Evolutionary conservation across 345 rosid species (phyloP), one percentile per base, ranked within the genome.

Genomic region (Rhizophora apiculata): DNA sequence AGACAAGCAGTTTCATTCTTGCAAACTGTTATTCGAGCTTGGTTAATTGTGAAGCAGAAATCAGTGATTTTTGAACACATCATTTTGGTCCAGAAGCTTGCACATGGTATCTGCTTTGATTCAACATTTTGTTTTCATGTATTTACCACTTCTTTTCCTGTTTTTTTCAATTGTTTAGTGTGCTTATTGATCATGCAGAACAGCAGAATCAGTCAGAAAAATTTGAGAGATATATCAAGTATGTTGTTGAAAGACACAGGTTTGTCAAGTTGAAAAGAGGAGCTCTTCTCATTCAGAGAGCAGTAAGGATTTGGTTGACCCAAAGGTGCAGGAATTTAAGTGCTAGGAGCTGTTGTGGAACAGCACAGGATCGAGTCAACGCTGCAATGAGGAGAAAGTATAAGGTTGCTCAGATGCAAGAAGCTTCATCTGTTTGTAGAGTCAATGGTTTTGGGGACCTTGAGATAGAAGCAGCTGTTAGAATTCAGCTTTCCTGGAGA

Each of bases 401-500:
- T 64, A 62, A 53, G 53, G 74, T 48, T 15, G 51, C 68, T 76
- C 70, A 62, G 52, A 55, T 65, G 31, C 61, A 65, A n/a, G 69
- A 62, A 49, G 67, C 62, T 65, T 48, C 76, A 20, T 49, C 55
- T 43, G 31, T 10, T 43, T 55, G 60, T 67, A 72, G 30, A 49
- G 68, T 62, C 22, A 69, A 65, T 29, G 62, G 37, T 70, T 60
- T 16, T n/a, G 55, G 56, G 53, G 29, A 70, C 56, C 37, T 68
- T 68, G 80, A 71, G 80, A 72, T 54, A 37, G 70, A 73, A 67
- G 92, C 89, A 67, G 92, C 87, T 70, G 46, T 51, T 49, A 74
- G 62, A 69, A 86, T 88, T 80, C 93, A 89, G 84, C 72, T 73
- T 71, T 85, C 86, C 60, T 85, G 87, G 91, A 84, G 77, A 77